phyloP scores from a whole-genome alignment of 371 early-diverging fungal species.

The Mortierella sp. region DNA sequence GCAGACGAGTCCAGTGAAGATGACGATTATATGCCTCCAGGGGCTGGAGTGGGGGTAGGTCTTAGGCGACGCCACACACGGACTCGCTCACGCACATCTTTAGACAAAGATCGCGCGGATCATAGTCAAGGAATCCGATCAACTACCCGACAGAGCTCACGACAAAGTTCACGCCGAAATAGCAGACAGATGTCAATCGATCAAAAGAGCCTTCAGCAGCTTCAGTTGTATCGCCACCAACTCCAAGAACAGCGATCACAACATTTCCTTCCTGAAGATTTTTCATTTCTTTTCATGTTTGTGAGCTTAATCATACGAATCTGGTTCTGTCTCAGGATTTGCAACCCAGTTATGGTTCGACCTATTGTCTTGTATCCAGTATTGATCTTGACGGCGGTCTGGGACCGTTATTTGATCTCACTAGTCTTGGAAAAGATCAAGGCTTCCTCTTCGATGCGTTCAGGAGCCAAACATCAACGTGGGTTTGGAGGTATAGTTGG shows the following conservation, averaged over 20 bases:
- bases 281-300: slow-evolving; percentile 28
- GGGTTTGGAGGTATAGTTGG: background rate
- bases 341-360: slow-evolving; percentile 48
- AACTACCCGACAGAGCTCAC: background rate
- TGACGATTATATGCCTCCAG: background rate
- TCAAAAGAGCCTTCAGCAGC: background rate
- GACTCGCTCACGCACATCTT: background rate
- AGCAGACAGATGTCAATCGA: background rate
- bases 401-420: slow-evolving; percentile 52
- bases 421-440: slow-evolving; percentile 11
- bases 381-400: slow-evolving; percentile 30
- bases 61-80: background rate
- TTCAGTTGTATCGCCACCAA: background rate
- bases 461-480: background rate
- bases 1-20: slow-evolving; percentile 4
- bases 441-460: background rate
- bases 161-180: background rate
- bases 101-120: background rate
- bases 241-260: background rate
- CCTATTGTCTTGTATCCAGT: slow-evolving; percentile 48
- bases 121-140: background rate
- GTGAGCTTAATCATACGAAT: slow-evolving; percentile 23
- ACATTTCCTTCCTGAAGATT: slow-evolving; percentile 19
- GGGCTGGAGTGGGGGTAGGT: background rate
- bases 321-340: slow-evolving; percentile 41